Conservation (phyloP, 208 protist genomes). For the Crithidia sp. region DNA sequence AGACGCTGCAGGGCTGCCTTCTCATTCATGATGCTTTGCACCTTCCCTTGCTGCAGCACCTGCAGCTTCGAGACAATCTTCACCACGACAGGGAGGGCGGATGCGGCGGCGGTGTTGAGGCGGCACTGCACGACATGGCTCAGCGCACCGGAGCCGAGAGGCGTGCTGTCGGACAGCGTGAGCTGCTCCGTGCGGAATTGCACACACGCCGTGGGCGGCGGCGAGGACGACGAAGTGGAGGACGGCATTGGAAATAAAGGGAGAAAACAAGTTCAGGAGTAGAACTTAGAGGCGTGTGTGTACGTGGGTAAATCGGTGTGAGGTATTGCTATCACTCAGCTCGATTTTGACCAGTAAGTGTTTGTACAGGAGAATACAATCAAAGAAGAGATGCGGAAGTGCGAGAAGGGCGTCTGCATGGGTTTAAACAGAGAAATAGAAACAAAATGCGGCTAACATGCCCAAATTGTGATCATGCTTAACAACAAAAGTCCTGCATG, state of each 20-base stretch:
- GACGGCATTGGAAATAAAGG: too few species aligned
- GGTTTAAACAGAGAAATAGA: too few species aligned
- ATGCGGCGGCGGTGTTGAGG: constrained; percentile 29
- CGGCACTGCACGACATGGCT: constrained; percentile 72
- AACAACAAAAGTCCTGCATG: too few species aligned
- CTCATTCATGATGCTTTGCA: constrained; percentile 82
- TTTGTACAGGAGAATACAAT: too few species aligned
- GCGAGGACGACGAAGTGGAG: neutral
- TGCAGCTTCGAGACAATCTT: constrained; percentile 92
- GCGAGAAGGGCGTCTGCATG: too few species aligned
- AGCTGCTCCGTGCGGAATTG: constrained; percentile 73
- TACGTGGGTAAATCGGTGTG: neutral
- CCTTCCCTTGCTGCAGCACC: constrained; percentile 87
- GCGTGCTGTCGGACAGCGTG: constrained; percentile 49
- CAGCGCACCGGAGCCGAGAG: constrained; percentile 85
- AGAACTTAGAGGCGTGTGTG: neutral
- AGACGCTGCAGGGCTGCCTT: constrained; percentile 75
- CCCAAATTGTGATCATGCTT: too few species aligned
- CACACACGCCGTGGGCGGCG: constrained; percentile 19
- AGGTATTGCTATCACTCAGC: too few species aligned
- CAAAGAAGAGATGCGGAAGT: too few species aligned
- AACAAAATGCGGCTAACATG: too few species aligned
- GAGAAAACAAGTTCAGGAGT: too few species aligned
- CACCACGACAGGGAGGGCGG: constrained; percentile 65
- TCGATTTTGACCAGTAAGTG: too few species aligned